Evolutionary conservation across 352 stramenopile genomes (phyloP), one percentile per base, ranked within the genome.

Genomic region (Globisporangium apiculatum): DNA sequence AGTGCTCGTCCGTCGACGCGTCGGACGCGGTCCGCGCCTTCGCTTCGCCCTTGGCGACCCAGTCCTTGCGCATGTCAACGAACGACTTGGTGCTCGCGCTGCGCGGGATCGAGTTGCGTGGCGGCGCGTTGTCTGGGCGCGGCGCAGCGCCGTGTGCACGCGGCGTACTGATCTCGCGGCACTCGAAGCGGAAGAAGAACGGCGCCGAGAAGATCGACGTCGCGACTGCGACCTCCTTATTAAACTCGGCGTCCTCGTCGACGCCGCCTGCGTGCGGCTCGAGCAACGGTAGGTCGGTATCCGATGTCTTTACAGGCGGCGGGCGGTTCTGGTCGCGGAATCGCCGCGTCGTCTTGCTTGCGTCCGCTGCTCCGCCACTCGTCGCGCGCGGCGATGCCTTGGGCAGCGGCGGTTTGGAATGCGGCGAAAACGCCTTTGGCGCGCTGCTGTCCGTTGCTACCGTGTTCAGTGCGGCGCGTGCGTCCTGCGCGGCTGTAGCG

Each of bases 111-210:
- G 36, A 46, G 45, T 65, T 53, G 31, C 52, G 53, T 18, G 11
- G 9, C 36, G 38, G 18, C 31, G 38, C 15, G 9, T 38, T 48
- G 5, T 53, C 56, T 31, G 50, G 12, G 36, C 24, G 0, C 40
- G 24, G 5, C 17, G 24, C 35, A 55, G n/a, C 53, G 11, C 57
- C 41, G 31, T 57, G 51, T 5, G 40, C 53, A 36, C 68, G 66
- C 37, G 68, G 64, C 10, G 53, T 62, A 35, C 59, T 75, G 15
- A 91, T 57, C 53, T 91, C 68, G 24, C 77, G 79, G 42, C 74
- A 94, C 57, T 95, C 86, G 49, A 94, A 93, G 9, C 69, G 83
- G 36, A 95, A 87, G 62, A 95, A 95, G 55, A 94, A 92, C 42
- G 86, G 82, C 7, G 84, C 72, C 11, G 81, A 93, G 55, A 93